Conservation (phyloP, 1,139 yeast genomes). For the Tardiomyces depauwii region DNA sequence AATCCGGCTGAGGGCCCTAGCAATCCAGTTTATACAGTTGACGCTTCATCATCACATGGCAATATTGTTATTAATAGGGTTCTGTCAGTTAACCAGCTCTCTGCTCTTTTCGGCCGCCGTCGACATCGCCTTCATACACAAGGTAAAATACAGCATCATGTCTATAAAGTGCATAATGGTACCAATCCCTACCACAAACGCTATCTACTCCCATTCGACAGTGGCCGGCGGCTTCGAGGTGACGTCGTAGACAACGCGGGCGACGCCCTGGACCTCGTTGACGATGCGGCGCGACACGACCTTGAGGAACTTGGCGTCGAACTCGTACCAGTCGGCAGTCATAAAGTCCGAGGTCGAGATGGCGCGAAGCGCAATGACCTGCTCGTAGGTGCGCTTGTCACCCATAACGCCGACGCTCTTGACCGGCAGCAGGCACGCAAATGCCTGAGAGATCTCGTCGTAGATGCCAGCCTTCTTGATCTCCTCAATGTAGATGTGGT, state of each 20-base stretch:
- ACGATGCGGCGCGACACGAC: slow-evolving; percentile 92
- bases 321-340: slow-evolving; percentile 99
- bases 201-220: slow-evolving; percentile 91
- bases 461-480: slow-evolving; percentile 88
- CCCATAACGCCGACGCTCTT: slow-evolving; percentile 99
- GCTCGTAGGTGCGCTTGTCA: slow-evolving; percentile 98
- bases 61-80: too few species aligned
- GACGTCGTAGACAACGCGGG: slow-evolving; percentile 96
- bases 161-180: too few species aligned
- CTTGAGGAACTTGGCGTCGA: slow-evolving; percentile 88
- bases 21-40: too few species aligned
- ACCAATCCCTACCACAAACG: not conserved
- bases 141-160: too few species aligned
- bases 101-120: too few species aligned
- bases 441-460: slow-evolving; percentile 91
- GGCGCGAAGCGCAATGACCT: slow-evolving; percentile 97
- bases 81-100: too few species aligned
- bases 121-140: too few species aligned
- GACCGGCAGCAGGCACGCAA: slow-evolving; percentile 93
- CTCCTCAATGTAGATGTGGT: slow-evolving; percentile 89
- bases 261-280: slow-evolving; percentile 97
- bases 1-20: too few species aligned
- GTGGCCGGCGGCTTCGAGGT: slow-evolving; percentile 99
- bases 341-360: slow-evolving; percentile 95
- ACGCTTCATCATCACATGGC: too few species aligned